Evolutionary conservation across 2,329 filamentous ascomycete species (phyloP).

Genomic region (Aspergillus phoenicis): DNA sequence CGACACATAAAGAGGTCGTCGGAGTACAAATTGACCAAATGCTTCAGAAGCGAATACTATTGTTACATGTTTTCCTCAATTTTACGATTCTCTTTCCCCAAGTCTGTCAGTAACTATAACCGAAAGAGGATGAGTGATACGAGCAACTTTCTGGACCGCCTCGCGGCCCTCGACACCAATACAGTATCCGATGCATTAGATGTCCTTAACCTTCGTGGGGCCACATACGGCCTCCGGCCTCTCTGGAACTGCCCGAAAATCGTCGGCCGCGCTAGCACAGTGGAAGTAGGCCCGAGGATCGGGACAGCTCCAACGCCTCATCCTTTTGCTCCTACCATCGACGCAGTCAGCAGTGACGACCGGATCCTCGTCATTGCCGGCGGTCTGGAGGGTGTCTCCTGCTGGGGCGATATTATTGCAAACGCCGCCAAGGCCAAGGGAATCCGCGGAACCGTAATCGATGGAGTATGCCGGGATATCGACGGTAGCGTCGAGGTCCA

Average conservation of each 20-base stretch:
- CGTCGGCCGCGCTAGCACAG: constrained; percentile 26
- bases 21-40: too few species aligned
- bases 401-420: constrained; percentile 29
- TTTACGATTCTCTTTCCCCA: too few species aligned
- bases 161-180: constrained; percentile 25
- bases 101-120: too few species aligned
- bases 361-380: constrained; percentile 29
- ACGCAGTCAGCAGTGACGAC: constrained; percentile 21
- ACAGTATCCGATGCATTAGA: constrained; percentile 29
- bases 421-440: constrained; percentile 26
- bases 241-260: constrained; percentile 29
- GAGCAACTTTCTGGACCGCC: constrained; percentile 11
- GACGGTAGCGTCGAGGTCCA: constrained; percentile 36
- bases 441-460: constrained; percentile 36
- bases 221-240: constrained; percentile 24
- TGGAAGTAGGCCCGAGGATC: constrained; percentile 20
- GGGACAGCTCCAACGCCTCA: constrained; percentile 15
- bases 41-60: too few species aligned
- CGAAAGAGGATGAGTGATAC: too few species aligned
- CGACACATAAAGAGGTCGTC: too few species aligned
- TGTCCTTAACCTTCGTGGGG: constrained; percentile 26
- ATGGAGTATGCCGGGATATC: constrained; percentile 37
- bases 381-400: constrained; percentile 22
- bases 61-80: too few species aligned
- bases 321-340: constrained; percentile 21